Base-by-base conservation (phyloP, 2,329 filamentous ascomycete species). In the Claviceps maximensis region DNA sequence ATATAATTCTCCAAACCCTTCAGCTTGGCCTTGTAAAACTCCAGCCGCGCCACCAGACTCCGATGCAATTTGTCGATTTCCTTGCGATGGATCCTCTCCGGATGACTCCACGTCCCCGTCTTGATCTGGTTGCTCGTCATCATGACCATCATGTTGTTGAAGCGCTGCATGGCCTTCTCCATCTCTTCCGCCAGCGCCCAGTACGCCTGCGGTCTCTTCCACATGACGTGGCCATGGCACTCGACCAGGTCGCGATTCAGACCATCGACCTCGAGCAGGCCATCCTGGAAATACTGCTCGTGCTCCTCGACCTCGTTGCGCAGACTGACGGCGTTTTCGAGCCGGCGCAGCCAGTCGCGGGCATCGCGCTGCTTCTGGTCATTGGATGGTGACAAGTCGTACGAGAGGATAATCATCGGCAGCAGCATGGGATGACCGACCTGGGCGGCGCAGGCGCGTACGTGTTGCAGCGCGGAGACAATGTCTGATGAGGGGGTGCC, bases 301-400 rank as follows among this genome's bases (percentile, higher is more conserved):
- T 70, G 70, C 58, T 74, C 71, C 49, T 78, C 74, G 50, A 83
- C 77, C 63, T 82, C 79, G 56, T 78, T 73, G 51, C 80, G 76
- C 70, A 82, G 71, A 53, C 74, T 79, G 54, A 83, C 76, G 42
- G 79, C 78, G 58, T 82, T 75, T 65, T 83, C 80, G 29, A 84
- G 73, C 19, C 70, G 69, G 45, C 80, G 75, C 55, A 83, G 69
- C 79, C 79, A 81, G 60, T 82, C 78, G 19, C 80, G 74, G 15
- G 78, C 77, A n/a, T 78, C 74, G 53, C 80, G 78, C 69, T 83
- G 80, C 63, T 79, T 80, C 63, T 77, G 71, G 62, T 83, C 80
- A 59, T 75, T 78, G 57, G 69, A 72, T 29, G 68, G 70, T 36
- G 74, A 75, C 49, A 82, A 68, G 58, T 83, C 79, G 64, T 80